These are phyloP conservation scores for Metarhizium rileyi DNA, from an alignment of 2,329 filamentous ascomycete species.

Conservation along the genomic window DNA sequence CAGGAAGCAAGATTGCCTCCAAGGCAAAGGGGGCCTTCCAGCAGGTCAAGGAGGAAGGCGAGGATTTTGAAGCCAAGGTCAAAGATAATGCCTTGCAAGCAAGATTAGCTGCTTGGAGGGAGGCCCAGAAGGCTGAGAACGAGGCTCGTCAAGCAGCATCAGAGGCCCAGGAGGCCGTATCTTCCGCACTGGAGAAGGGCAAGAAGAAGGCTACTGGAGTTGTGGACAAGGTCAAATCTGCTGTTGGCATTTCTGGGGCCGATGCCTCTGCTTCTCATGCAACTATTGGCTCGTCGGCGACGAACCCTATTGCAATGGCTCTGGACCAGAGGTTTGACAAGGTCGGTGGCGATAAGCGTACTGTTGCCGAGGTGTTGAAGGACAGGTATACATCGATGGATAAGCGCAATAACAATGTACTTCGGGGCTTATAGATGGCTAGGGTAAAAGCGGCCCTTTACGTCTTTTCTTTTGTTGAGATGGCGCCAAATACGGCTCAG, in stretches of 20 bases:
- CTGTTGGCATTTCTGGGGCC: conserved; percentile 21
- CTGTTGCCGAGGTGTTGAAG: conserved; percentile 41
- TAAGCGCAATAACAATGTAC: conserved; percentile 32
- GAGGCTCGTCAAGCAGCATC: conserved; percentile 18
- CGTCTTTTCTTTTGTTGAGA: neutral
- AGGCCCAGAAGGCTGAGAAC: conserved; percentile 12
- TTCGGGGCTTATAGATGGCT: conserved; percentile 27
- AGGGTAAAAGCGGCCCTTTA: neutral
- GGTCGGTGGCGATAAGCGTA: conserved; percentile 32
- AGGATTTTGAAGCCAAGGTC: conserved; percentile 17
- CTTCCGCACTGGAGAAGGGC: conserved; percentile 29
- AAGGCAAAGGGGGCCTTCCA: conserved; percentile 27
- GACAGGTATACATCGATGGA: conserved; percentile 45
- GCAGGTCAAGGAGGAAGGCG: conserved; percentile 19
- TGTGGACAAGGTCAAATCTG: conserved; percentile 27
- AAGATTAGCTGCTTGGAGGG: conserved; percentile 15
- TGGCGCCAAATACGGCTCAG: neutral
- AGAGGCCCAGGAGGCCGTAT: conserved; percentile 28
- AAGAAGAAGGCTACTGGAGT: conserved; percentile 32
- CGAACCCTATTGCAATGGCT: conserved; percentile 37
- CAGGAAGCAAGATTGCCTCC: conserved; percentile 17
- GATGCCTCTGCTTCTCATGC: conserved; percentile 13
- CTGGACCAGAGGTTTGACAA: conserved; percentile 42
- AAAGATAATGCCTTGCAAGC: conserved; percentile 19
- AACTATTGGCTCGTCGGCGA: conserved; percentile 10